phyloP scores from a whole-genome alignment of 352 stramenopile genomes.

The Thraustochytrium aureum region DNA sequence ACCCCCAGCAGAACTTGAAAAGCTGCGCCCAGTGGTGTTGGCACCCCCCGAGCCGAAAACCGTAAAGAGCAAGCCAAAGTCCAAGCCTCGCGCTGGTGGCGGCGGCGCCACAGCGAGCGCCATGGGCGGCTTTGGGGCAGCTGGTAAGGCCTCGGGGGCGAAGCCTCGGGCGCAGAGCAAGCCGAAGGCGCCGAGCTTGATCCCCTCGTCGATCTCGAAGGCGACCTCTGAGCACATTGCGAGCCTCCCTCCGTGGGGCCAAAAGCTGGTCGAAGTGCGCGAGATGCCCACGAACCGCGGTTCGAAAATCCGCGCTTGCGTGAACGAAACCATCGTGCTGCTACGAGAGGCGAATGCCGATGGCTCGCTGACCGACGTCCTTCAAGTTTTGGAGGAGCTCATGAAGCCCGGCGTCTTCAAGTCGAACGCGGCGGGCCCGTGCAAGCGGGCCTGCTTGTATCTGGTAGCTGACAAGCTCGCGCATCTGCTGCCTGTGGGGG shows the following conservation, averaged over 20 bases:
- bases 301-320: conserved; percentile 6
- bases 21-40: not conserved
- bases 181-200: not conserved
- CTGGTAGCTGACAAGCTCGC: not conserved
- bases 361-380: not conserved
- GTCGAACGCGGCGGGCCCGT: conserved; percentile 44
- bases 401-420: conserved; percentile 45
- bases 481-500: not conserved
- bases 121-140: no score
- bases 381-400: not conserved
- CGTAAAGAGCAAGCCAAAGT: not conserved
- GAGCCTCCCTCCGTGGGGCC: conserved; percentile 5
- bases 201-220: conserved; percentile 2
- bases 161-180: no score
- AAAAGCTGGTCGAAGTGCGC: conserved; percentile 3
- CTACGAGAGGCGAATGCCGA: not conserved
- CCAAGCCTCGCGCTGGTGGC: not conserved
- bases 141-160: no score
- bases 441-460: conserved; percentile 24
- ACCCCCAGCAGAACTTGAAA: not conserved
- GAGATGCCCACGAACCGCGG: conserved; percentile 52
- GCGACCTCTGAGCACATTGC: conserved; percentile 2
- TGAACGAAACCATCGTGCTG: not conserved
- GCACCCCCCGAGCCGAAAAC: not conserved
- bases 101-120: no score